phyloP scores from a whole-genome alignment of 371 early-diverging fungal genomes.

The Zychaea mexicana region DNA sequence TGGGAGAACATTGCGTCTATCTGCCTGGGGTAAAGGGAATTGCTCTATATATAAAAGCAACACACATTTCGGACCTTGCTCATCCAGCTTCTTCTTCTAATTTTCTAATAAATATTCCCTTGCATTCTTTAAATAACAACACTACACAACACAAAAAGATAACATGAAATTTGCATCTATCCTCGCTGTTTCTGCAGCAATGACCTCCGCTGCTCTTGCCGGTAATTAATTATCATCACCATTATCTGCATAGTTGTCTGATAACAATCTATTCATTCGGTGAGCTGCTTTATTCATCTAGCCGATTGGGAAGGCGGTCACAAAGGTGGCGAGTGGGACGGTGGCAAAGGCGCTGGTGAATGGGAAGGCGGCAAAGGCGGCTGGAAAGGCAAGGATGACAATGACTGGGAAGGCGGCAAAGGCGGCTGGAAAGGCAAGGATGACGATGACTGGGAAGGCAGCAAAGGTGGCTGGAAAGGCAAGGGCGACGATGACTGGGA shows the following conservation, averaged over 20 bases:
- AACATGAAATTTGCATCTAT: slow-evolving; percentile 1
- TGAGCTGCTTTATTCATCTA: neutral
- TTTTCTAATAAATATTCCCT: neutral
- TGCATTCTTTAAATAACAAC: neutral
- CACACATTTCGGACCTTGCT: too few species aligned
- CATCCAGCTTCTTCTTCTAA: neutral
- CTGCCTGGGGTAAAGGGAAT: too few species aligned
- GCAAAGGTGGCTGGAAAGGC: neutral
- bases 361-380: neutral
- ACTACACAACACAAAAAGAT: neutral
- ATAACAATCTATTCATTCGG: neutral
- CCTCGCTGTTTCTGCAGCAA: slow-evolving; percentile 7
- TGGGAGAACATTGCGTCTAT: neutral
- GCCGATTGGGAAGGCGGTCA: neutral
- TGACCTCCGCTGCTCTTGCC: neutral
- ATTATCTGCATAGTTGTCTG: neutral
- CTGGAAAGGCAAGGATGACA: neutral
- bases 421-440: neutral
- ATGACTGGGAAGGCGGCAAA: neutral
- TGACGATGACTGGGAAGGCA: neutral
- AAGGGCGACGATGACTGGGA: neutral
- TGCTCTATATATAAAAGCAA: too few species aligned
- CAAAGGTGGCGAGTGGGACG: too few species aligned
- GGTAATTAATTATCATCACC: neutral
- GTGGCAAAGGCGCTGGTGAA: neutral